Conservation (phyloP, 2,329 filamentous ascomycete genomes). For the Exophiala oligosperma region DNA sequence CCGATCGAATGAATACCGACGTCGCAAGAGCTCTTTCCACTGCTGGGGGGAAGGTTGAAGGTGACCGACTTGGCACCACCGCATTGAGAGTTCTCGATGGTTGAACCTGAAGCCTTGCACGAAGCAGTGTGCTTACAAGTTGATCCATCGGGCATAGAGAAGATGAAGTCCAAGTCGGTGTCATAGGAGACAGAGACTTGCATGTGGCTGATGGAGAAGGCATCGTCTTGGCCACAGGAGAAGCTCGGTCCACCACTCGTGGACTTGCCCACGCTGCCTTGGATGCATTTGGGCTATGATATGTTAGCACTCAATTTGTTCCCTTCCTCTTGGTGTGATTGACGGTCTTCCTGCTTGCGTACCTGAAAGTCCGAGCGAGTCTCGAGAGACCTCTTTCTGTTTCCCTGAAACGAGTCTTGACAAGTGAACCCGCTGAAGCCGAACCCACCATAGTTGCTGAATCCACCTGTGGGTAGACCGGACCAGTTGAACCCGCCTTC, state of each 20-base stretch:
- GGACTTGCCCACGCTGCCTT: constrained; percentile 49
- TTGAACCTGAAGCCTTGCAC: constrained; percentile 68
- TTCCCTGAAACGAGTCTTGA: constrained; percentile 53
- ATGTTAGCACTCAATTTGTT: constrained; percentile 39
- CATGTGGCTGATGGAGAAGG: constrained; percentile 75
- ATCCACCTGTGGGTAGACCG: constrained; percentile 60
- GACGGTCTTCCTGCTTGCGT: neutral
- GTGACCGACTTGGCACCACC: constrained; percentile 83
- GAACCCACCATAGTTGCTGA: constrained; percentile 70
- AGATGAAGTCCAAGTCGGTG: constrained; percentile 80
- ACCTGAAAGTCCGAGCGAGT: constrained; percentile 38
- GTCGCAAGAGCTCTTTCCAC: constrained; percentile 61
- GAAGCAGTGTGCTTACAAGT: constrained; percentile 74
- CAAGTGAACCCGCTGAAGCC: constrained; percentile 73
- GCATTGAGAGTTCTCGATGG: constrained; percentile 81
- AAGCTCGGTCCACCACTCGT: constrained; percentile 57
- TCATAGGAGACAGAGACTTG: constrained; percentile 73
- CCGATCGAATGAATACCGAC: constrained; percentile 72
- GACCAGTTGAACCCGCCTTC: constrained; percentile 70
- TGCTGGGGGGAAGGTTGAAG: constrained; percentile 61
- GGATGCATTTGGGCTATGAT: constrained; percentile 60
- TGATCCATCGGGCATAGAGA: constrained; percentile 79
- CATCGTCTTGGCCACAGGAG: constrained; percentile 52
- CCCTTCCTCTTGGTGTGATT: neutral
- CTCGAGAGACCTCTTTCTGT: constrained; percentile 56